phyloP scores from a whole-genome alignment of 2,329 filamentous ascomycete genomes.

The Stagonosporopsis vannaccii region DNA sequence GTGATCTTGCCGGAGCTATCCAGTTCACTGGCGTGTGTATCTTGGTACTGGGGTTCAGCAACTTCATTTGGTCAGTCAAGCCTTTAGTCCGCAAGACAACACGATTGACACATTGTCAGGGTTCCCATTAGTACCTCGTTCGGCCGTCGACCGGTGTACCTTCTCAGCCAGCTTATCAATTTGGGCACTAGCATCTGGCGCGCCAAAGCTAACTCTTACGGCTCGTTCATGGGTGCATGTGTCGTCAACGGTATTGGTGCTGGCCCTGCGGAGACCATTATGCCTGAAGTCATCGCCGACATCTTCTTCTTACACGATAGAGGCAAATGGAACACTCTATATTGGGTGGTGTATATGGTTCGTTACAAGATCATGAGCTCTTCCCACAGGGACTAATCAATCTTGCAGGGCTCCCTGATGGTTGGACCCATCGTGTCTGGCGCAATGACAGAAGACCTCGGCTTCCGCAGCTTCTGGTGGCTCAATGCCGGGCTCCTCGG shows the following conservation, averaged over 20 bases:
- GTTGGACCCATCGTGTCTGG: slow-evolving; percentile 65
- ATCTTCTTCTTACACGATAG: slow-evolving; percentile 71
- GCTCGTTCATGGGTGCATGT: slow-evolving; percentile 69
- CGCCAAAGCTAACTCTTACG: slow-evolving; percentile 64
- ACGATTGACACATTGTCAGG: slow-evolving; percentile 43
- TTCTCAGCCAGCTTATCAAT: slow-evolving; percentile 61
- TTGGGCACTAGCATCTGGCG: slow-evolving; percentile 65
- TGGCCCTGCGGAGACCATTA: slow-evolving; percentile 68
- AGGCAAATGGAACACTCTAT: slow-evolving; percentile 67
- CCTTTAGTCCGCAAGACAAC: background rate
- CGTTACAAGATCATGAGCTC: background rate
- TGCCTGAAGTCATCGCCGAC: slow-evolving; percentile 69
- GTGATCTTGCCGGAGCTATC: slow-evolving; percentile 61
- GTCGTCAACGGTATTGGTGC: slow-evolving; percentile 69
- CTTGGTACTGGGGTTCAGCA: slow-evolving; percentile 65
- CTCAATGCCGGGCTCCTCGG: slow-evolving; percentile 65
- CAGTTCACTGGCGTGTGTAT: slow-evolving; percentile 66
- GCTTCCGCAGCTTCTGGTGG: slow-evolving; percentile 72
- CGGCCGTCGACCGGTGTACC: slow-evolving; percentile 62
- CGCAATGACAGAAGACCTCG: slow-evolving; percentile 64
- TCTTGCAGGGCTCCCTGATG: slow-evolving; percentile 61
- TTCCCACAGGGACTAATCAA: background rate
- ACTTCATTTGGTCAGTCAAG: slow-evolving; percentile 62
- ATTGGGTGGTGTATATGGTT: slow-evolving; percentile 67
- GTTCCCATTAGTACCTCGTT: slow-evolving; percentile 64